Percentiles rank a stretch among this genome's conserved stretches.
These are phyloP conservation scores for Polyporus arcularius DNA, from an alignment of 768 basidiomycete species.

Conservation along the genomic window DNA sequence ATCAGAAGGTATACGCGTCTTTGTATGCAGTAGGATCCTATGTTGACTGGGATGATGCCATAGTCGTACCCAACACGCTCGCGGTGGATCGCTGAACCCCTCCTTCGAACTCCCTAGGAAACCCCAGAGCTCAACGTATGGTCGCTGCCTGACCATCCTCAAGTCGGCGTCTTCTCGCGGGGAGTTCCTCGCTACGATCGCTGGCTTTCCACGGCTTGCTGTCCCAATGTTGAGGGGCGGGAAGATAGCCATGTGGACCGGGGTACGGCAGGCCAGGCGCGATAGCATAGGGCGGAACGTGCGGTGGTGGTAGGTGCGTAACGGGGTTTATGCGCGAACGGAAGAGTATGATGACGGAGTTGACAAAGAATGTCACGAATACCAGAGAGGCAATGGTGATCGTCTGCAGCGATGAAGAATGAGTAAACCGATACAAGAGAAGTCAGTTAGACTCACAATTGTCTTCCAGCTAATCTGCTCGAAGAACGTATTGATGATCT, in stretches of 20 bases:
- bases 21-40: not conserved
- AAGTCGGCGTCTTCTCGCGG: slow-evolving; percentile 25
- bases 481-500: slow-evolving; percentile 94
- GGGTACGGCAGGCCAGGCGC: slow-evolving; percentile 44
- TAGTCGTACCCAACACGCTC: not conserved
- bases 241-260: slow-evolving; percentile 51
- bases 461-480: slow-evolving; percentile 99
- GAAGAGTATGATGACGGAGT: slow-evolving; percentile 76
- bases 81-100: not conserved
- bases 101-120: not conserved
- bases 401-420: slow-evolving; percentile 41
- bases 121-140: slow-evolving; percentile 14
- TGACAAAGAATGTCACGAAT: slow-evolving; percentile 80
- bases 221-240: slow-evolving; percentile 48
- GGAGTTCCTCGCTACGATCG: slow-evolving; percentile 11
- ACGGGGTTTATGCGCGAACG: slow-evolving; percentile 58
- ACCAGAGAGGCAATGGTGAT: slow-evolving; percentile 77
- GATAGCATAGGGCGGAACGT: slow-evolving; percentile 36
- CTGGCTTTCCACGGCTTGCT: slow-evolving; percentile 35
- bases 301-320: slow-evolving; percentile 14
- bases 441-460: slow-evolving; percentile 55
- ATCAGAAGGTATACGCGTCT: not conserved
- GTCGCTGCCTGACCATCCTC: slow-evolving; percentile 28
- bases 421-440: not conserved
- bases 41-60: not conserved